phyloP scores from a whole-genome alignment of 805 yeast genomes.

The Teunomyces stri region DNA sequence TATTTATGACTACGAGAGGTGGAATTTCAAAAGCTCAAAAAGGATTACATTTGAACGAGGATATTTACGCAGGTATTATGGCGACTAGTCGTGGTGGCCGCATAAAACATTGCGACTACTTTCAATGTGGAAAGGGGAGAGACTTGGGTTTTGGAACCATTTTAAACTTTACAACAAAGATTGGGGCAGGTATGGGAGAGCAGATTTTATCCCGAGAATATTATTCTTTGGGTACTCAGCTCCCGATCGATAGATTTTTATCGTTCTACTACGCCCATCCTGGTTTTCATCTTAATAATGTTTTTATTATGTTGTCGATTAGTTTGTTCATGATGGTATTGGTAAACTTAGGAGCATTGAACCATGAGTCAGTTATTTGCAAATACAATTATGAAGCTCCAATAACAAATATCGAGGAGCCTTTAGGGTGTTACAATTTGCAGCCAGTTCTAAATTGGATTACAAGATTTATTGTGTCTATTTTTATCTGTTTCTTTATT shows the following conservation, averaged over 20 bases:
- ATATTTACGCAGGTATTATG: slow-evolving; percentile 93
- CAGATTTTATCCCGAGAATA: slow-evolving; percentile 90
- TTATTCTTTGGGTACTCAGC: slow-evolving; percentile 82
- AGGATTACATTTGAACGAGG: slow-evolving; percentile 90
- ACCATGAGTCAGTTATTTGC: slow-evolving; percentile 70
- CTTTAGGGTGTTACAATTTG: slow-evolving; percentile 82
- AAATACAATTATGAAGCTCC: slow-evolving; percentile 63
- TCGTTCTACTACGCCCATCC: slow-evolving; percentile 97
- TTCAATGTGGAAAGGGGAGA: slow-evolving; percentile 96
- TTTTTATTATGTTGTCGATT: slow-evolving; percentile 83
- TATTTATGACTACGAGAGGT: slow-evolving; percentile 92
- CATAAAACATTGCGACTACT: slow-evolving; percentile 92
- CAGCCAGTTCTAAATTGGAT: slow-evolving; percentile 91
- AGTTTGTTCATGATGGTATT: slow-evolving; percentile 80
- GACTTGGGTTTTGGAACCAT: slow-evolving; percentile 93
- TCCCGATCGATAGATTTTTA: slow-evolving; percentile 85
- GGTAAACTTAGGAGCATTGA: slow-evolving; percentile 75
- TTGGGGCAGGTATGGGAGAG: slow-evolving; percentile 99
- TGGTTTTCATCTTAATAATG: slow-evolving; percentile 90
- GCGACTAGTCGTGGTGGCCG: slow-evolving; percentile 88
- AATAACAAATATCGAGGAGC: slow-evolving; percentile 68
- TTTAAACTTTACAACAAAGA: slow-evolving; percentile 88
- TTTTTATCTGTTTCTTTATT: slow-evolving; percentile 89
- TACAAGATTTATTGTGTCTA: slow-evolving; percentile 79
- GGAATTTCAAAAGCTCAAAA: slow-evolving; percentile 94